Conservation (phyloP, 2,329 filamentous ascomycete species). For the Clarireedia homoeocarpa region DNA sequence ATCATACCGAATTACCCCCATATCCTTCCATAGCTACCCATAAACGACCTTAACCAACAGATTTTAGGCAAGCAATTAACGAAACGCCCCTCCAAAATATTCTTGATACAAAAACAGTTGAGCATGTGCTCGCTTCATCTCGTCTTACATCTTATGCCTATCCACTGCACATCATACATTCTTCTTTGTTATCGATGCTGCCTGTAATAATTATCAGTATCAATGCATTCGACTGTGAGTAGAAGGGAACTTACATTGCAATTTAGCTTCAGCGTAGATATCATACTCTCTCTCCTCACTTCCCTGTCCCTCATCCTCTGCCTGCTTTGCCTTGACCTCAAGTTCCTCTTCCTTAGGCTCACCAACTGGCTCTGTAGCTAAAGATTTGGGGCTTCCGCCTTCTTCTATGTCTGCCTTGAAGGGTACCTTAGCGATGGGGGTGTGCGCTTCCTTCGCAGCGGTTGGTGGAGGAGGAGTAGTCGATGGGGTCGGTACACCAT, state of each 20-base stretch:
- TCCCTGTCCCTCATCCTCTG: conserved; percentile 65
- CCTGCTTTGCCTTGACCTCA: conserved; percentile 48
- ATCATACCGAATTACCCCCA: too few species aligned
- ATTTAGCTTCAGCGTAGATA: conserved; percentile 88
- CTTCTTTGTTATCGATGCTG: conserved; percentile 95
- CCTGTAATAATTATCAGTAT: conserved; percentile 40
- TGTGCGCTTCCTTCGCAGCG: conserved; percentile 30
- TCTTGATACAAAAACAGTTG: neutral
- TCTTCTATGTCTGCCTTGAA: conserved; percentile 75
- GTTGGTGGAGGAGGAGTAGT: conserved; percentile 47
- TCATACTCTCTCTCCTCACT: conserved; percentile 73
- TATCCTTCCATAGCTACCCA: too few species aligned
- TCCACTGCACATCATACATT: conserved; percentile 96
- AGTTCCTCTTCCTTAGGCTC: conserved; percentile 59
- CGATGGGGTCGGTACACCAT: conserved; percentile 62
- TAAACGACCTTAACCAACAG: too few species aligned
- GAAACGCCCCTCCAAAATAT: too few species aligned
- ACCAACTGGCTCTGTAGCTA: conserved; percentile 60
- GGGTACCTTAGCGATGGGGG: conserved; percentile 47
- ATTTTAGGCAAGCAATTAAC: too few species aligned
- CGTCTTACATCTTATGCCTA: conserved; percentile 33
- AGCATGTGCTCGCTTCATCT: conserved; percentile 5
- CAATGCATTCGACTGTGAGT: neutral
- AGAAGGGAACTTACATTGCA: conserved; percentile 61
- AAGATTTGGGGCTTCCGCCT: conserved; percentile 69